Evolutionary conservation across 441 rosid genomes (phyloP), one percentile per base, ranked within the genome.

Genomic region (Pelargonium fulgidum): DNA sequence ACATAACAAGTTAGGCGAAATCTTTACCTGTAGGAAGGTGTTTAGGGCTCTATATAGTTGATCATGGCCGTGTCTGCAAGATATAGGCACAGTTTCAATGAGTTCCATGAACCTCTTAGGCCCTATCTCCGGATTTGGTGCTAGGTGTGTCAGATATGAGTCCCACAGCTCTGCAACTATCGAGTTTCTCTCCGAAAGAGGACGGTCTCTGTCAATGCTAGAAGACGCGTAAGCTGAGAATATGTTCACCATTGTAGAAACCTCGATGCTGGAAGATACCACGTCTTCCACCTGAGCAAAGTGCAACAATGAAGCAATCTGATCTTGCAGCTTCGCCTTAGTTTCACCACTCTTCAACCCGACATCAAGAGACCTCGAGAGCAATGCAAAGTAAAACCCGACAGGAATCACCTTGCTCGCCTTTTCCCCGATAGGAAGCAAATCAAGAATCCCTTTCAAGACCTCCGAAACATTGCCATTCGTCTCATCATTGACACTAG

Each of bases 121-220:
- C 20, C 47, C 77, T 84, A 90, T 80, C 64, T 78, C 78, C 1
- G 83, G 77, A 81, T 87, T 85, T 65, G 79, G 73, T 2, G 83
- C 88, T 47, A 83, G 65, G 17, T 41, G 80, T 63, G 78, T 71
- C 7, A 88, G 83, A 73, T 79, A 88, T 10, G 76, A 58, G 68
- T 90, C 91, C 97, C 97, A 88, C 62, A 85, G 64, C 64, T 82
- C 88, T 42, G 86, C 90, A 65, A 88, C 85, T 44, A 69, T 78
- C 2, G 81, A 67, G 84, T 82, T 84, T 45, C 72, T 78, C 12
- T 59, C 48, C 42, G 29, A 24, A 24, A 24, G 29, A 24, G 29
- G 29, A 24, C 29, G 29, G 29, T 24, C 29, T 24, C 72, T 65
- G 10, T 81, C 80, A 71, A 67, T 70, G 72, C 71, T 77, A 62